Percentiles rank a stretch among this genome's conserved stretches.
Evolutionary conservation across 768 basidiomycete genomes (phyloP).

Genomic region (Clavulina sp.): DNA sequence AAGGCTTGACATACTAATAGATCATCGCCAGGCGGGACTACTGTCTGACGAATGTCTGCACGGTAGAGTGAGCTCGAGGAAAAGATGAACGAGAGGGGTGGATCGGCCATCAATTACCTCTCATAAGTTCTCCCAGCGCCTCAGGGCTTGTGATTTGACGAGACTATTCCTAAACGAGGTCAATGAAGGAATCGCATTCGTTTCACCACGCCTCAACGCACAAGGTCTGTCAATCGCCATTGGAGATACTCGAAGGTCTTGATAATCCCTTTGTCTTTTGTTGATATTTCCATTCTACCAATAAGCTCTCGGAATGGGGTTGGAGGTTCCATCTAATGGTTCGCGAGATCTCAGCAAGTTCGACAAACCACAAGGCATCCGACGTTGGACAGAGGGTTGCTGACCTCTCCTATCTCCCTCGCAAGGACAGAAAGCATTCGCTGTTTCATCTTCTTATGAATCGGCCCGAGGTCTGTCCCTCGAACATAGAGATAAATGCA

Average conservation of each 20-base stretch:
- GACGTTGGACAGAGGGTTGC: not conserved
- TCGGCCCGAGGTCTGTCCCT: constrained; percentile 12
- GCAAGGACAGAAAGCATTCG: constrained; percentile 50
- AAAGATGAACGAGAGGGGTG: not conserved
- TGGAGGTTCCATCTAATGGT: not conserved
- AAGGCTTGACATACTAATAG: not conserved
- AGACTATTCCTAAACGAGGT: constrained; percentile 22
- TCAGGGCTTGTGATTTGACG: constrained; percentile 35
- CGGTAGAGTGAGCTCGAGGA: not conserved
- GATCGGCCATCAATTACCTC: constrained; percentile 17
- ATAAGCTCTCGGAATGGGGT: constrained; percentile 36
- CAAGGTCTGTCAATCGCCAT: too few species aligned
- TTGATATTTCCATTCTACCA: constrained; percentile 24
- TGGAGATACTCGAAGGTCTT: too few species aligned
- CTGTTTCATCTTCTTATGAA: constrained; percentile 28
- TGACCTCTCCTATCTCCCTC: constrained; percentile 53
- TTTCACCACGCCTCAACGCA: too few species aligned
- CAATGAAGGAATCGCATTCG: too few species aligned
- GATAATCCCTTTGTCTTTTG: too few species aligned
- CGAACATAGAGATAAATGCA: constrained; percentile 37
- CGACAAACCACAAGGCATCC: too few species aligned
- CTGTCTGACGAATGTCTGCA: too few species aligned
- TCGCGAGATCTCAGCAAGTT: not conserved
- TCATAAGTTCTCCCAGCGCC: constrained; percentile 45
- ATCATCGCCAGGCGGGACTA: too few species aligned